Percentiles rank a stretch among this genome's conserved stretches.
Conservation (phyloP, 306 rosid genomes). For the Ammopiptanthus mongolicus region DNA sequence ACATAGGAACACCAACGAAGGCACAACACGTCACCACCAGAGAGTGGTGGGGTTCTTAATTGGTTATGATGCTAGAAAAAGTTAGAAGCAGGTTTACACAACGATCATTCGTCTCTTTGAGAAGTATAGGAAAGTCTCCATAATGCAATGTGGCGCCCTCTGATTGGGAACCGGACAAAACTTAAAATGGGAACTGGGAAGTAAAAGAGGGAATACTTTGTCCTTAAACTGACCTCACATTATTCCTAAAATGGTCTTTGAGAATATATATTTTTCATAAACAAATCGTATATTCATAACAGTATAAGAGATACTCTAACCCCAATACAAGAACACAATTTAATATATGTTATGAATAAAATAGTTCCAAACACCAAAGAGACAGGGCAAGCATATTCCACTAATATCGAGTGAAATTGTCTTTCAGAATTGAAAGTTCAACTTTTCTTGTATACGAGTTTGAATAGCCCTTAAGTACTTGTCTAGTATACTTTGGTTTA, state of each 20-base stretch:
- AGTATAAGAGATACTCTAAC: too few relatives aligned
- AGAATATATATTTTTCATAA: too few relatives aligned
- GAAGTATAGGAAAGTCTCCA: constrained; percentile 22
- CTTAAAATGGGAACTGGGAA: constrained; percentile 15
- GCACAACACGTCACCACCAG: constrained; percentile 14
- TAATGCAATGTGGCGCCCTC: constrained; percentile 30
- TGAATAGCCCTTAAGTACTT: too few relatives aligned
- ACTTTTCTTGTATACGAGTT: too few relatives aligned
- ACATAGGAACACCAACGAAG: constrained; percentile 21
- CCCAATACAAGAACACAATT: too few relatives aligned
- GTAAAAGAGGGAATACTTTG: constrained; percentile 7
- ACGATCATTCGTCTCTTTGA: not conserved
- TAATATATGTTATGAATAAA: too few relatives aligned
- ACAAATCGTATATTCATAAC: too few relatives aligned
- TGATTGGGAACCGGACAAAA: constrained; percentile 12
- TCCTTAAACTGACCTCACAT: constrained; percentile 18
- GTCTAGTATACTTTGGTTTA: too few relatives aligned
- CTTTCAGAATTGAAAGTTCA: constrained; percentile 46
- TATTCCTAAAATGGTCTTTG: too few relatives aligned
- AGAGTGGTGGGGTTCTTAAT: not conserved
- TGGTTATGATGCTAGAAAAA: constrained; percentile 14
- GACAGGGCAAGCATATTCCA: too few relatives aligned
- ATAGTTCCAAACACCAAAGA: too few relatives aligned
- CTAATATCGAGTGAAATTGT: too few relatives aligned
- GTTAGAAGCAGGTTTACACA: constrained; percentile 13